Percentiles rank a stretch among this genome's conserved stretches.
Evolutionary conservation across 78 protist genomes (phyloP).

Genomic region (Dictyostelium purpureum): DNA sequence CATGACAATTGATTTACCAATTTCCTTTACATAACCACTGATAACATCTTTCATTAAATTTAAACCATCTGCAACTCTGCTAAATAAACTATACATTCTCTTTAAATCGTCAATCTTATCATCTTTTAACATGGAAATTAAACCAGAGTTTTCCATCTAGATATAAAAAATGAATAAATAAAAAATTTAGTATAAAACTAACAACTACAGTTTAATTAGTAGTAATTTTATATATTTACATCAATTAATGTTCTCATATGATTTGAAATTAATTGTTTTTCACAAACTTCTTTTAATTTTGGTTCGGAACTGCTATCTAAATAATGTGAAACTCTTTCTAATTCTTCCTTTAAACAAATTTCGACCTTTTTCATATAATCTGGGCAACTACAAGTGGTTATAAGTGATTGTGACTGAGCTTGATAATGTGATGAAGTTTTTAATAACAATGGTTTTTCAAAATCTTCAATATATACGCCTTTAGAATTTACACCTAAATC

Average conservation of each 20-base stretch:
- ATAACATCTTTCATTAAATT: slow-evolving; percentile 62
- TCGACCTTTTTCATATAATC: slow-evolving; percentile 91
- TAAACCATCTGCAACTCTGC: slow-evolving; percentile 77
- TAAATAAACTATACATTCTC: slow-evolving; percentile 86
- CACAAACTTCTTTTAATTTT: slow-evolving; percentile 80
- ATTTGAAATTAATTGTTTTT: slow-evolving; percentile 84
- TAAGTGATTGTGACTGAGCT: slow-evolving; percentile 72
- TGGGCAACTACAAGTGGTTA: slow-evolving; percentile 82
- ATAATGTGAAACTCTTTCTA: slow-evolving; percentile 81
- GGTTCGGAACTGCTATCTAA: slow-evolving; percentile 75
- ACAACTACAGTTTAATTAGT: not conserved
- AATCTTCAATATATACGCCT: slow-evolving; percentile 86
- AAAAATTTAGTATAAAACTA: not conserved
- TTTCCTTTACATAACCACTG: slow-evolving; percentile 51
- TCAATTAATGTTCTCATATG: slow-evolving; percentile 80
- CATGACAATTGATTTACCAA: slow-evolving; percentile 77
- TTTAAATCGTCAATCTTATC: slow-evolving; percentile 78
- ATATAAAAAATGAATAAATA: not conserved
- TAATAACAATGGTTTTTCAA: slow-evolving; percentile 87
- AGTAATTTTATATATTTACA: not conserved
- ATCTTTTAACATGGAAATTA: slow-evolving; percentile 69
- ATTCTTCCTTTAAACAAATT: slow-evolving; percentile 86
- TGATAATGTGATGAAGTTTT: slow-evolving; percentile 83
- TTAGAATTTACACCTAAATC: slow-evolving; percentile 85
- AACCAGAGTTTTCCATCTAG: slow-evolving; percentile 79